Evolutionary conservation across 352 stramenopile species (phyloP).

Genomic region (Hyaloperonospora brassicae): DNA sequence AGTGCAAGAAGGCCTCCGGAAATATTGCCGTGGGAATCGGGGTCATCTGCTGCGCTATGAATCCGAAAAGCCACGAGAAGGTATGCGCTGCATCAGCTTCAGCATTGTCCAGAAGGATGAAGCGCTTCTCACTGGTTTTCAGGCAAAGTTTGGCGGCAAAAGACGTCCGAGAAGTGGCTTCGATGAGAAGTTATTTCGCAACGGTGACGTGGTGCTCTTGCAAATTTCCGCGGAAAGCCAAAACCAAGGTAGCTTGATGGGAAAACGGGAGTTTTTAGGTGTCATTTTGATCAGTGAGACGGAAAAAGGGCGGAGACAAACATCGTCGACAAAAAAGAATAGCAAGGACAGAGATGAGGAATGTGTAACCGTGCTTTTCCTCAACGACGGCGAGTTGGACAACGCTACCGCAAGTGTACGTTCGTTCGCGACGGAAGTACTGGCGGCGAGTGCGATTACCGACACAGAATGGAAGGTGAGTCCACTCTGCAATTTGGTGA

Average conservation of each 20-base stretch:
- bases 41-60: slow-evolving; percentile 72
- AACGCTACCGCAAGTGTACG: slow-evolving; percentile 49
- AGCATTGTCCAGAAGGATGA: slow-evolving; percentile 54
- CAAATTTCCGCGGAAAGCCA: slow-evolving; percentile 31
- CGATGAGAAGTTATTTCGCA: slow-evolving; percentile 69
- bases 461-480: slow-evolving; percentile 75
- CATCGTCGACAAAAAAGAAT: slow-evolving; percentile 31
- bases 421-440: slow-evolving; percentile 53
- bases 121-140: slow-evolving; percentile 17
- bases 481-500: slow-evolving; percentile 72
- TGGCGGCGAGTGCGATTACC: slow-evolving; percentile 54
- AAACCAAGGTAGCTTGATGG: slow-evolving; percentile 31
- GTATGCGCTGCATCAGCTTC: slow-evolving; percentile 74
- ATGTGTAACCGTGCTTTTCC: slow-evolving; percentile 60
- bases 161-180: slow-evolving; percentile 14
- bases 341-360: slow-evolving; percentile 55
- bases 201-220: slow-evolving; percentile 70
- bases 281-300: slow-evolving; percentile 69
- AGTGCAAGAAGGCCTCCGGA: slow-evolving; percentile 57
- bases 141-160: slow-evolving; percentile 28
- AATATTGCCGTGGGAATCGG: slow-evolving; percentile 31
- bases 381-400: slow-evolving; percentile 76
- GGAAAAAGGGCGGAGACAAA: slow-evolving; percentile 53
- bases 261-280: slow-evolving; percentile 58
- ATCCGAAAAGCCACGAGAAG: slow-evolving; percentile 69